phyloP scores from a whole-genome alignment of 208 protist genomes.

The Wallacemonas rigidus region DNA sequence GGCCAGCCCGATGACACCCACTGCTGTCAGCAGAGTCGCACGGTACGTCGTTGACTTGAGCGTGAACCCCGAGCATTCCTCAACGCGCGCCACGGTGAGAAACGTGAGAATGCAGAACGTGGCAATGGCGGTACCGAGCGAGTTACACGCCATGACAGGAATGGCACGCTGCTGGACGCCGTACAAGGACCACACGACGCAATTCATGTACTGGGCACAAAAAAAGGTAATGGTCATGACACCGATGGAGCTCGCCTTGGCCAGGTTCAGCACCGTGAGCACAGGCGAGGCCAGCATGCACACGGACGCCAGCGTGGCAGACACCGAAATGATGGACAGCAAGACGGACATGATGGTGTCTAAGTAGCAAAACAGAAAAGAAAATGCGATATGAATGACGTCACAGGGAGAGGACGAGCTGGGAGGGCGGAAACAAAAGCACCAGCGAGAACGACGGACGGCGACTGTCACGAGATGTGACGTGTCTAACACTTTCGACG shows the following conservation, averaged over 20 bases:
- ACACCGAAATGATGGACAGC: conserved; percentile 36
- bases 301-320: conserved; percentile 46
- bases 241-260: conserved; percentile 37
- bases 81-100: conserved; percentile 43
- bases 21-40: conserved; percentile 18
- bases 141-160: conserved; percentile 58
- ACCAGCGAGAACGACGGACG: too few relatives aligned
- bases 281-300: conserved; percentile 58
- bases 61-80: conserved; percentile 43
- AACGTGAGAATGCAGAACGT: conserved; percentile 65
- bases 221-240: conserved; percentile 68
- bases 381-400: background rate
- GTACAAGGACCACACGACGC: conserved; percentile 66
- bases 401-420: too few relatives aligned
- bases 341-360: conserved; percentile 29
- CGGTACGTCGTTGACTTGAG: conserved; percentile 49
- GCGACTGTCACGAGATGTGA: too few relatives aligned
- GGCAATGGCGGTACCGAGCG: conserved; percentile 42
- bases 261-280: conserved; percentile 52
- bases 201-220: conserved; percentile 67
- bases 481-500: too few relatives aligned
- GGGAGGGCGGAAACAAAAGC: too few relatives aligned
- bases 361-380: conserved; percentile 6
- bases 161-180: conserved; percentile 31
- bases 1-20: conserved; percentile 21